Conservation (phyloP, 805 yeast species). For the Pichia gijzeniarum region DNA sequence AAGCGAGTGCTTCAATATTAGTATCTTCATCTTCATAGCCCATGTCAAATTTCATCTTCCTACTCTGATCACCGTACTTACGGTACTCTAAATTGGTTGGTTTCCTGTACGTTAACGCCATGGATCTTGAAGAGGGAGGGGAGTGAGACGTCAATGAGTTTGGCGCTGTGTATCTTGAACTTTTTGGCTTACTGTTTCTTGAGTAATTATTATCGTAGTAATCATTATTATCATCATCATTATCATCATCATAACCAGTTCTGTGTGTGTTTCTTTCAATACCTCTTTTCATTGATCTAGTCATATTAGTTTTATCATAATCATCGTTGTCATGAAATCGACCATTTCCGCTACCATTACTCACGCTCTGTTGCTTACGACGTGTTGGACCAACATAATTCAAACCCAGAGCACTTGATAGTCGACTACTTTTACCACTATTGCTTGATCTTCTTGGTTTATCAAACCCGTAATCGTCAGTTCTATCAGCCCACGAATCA, state of each 20-base stretch:
- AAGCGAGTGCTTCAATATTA: constrained; percentile 55
- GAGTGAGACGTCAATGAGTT: constrained; percentile 7
- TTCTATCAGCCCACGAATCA: constrained; percentile 12
- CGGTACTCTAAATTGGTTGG: constrained; percentile 48
- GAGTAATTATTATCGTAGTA: constrained; percentile 11
- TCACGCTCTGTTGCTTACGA: constrained; percentile 1
- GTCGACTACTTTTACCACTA: background rate
- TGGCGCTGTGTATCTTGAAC: constrained; percentile 5
- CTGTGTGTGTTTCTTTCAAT: constrained; percentile 8
- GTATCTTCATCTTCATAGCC: constrained; percentile 55
- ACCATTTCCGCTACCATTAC: background rate
- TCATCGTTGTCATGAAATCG: background rate
- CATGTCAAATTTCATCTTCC: constrained; percentile 40
- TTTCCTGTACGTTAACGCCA: constrained; percentile 41
- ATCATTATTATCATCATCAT: constrained; percentile 9
- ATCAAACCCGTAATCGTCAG: constrained; percentile 15
- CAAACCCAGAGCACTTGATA: constrained; percentile 3
- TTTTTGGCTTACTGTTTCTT: background rate
- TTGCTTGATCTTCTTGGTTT: constrained; percentile 8
- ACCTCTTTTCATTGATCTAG: constrained; percentile 16
- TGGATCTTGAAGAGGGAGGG: constrained; percentile 11
- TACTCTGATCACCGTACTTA: constrained; percentile 45
- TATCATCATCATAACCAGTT: background rate
- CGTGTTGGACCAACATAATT: constrained; percentile 1
- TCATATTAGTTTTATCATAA: background rate